Evolutionary conservation across 2,329 filamentous ascomycete genomes (phyloP).

Genomic region (Penicillium sp.): DNA sequence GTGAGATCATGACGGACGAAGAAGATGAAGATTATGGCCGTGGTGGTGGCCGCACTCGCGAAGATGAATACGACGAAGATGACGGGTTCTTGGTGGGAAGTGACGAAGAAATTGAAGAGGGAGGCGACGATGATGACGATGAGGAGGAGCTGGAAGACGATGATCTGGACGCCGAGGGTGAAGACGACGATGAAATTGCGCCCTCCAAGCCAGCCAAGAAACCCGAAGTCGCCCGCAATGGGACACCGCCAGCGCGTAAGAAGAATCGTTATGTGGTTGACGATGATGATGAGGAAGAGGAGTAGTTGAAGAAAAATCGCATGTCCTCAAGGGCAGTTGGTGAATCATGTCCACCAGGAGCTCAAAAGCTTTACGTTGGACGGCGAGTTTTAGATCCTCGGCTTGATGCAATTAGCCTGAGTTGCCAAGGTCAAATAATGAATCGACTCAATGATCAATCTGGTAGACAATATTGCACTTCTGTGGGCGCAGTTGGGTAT

Average conservation of each 20-base stretch:
- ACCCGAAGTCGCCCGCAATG: slow-evolving; percentile 19
- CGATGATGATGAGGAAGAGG: slow-evolving; percentile 43
- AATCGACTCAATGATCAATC: too few relatives aligned
- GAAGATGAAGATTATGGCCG: slow-evolving; percentile 43
- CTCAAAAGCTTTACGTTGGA: too few relatives aligned
- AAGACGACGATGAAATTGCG: slow-evolving; percentile 32
- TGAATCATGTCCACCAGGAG: too few relatives aligned
- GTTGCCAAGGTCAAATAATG: too few relatives aligned
- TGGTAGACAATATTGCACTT: too few relatives aligned
- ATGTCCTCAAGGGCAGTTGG: too few relatives aligned
- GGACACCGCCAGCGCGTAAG: slow-evolving; percentile 37
- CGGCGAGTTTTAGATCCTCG: not conserved
- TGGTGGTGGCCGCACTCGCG: slow-evolving; percentile 47
- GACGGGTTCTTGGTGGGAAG: slow-evolving; percentile 65
- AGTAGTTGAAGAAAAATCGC: slow-evolving; percentile 6
- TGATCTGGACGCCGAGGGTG: slow-evolving; percentile 42
- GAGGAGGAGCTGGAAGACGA: slow-evolving; percentile 40
- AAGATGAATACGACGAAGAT: slow-evolving; percentile 77
- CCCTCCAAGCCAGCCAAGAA: slow-evolving; percentile 26
- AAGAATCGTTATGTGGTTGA: slow-evolving; percentile 45
- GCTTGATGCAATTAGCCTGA: too few relatives aligned
- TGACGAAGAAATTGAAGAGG: slow-evolving; percentile 45
- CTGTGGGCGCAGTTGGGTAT: too few relatives aligned
- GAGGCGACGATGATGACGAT: slow-evolving; percentile 41
- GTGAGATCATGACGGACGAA: slow-evolving; percentile 46